Evolutionary conservation across 805 yeast genomes (phyloP).

Genomic region (Tetrapisispora namnaoensis): DNA sequence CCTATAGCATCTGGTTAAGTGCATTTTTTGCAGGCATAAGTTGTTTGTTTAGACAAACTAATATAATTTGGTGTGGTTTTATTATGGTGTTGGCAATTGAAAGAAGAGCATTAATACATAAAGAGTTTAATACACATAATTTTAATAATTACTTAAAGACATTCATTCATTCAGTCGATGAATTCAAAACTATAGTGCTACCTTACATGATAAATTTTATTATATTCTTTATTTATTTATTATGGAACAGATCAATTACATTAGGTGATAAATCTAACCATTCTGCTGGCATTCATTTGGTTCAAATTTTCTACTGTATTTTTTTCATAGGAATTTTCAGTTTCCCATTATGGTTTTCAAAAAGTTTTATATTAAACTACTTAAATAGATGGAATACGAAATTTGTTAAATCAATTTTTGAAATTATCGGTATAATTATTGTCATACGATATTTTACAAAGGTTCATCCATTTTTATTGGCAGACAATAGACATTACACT

Average conservation of each 20-base stretch:
- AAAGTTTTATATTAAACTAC: slow-evolving; percentile 34
- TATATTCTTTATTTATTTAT: slow-evolving; percentile 47
- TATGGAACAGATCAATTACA: slow-evolving; percentile 72
- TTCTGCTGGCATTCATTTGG: slow-evolving; percentile 55
- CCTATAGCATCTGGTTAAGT: slow-evolving; percentile 33
- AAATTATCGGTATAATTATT: slow-evolving; percentile 32
- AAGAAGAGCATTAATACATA: slow-evolving; percentile 34
- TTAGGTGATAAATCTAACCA: slow-evolving; percentile 91
- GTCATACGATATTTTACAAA: slow-evolving; percentile 53
- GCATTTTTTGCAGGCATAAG: slow-evolving; percentile 53
- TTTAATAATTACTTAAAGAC: slow-evolving; percentile 33
- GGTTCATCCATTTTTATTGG: slow-evolving; percentile 81
- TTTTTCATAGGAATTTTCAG: slow-evolving; percentile 56
- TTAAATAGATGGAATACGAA: slow-evolving; percentile 19
- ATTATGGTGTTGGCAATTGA: slow-evolving; percentile 48
- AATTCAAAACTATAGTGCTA: slow-evolving; percentile 26
- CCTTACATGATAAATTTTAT: slow-evolving; percentile 48
- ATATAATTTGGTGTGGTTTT: slow-evolving; percentile 75
- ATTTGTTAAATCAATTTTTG: slow-evolving; percentile 25
- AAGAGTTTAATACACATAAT: slow-evolving; percentile 30
- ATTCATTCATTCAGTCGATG: slow-evolving; percentile 30
- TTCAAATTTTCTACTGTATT: slow-evolving; percentile 73
- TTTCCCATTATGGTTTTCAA: slow-evolving; percentile 62
- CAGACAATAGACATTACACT: slow-evolving; percentile 90
- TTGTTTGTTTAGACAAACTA: slow-evolving; percentile 79